Evolutionary conservation across 1,139 yeast genomes (phyloP).

Genomic region (Suhomyces atakaporum): DNA sequence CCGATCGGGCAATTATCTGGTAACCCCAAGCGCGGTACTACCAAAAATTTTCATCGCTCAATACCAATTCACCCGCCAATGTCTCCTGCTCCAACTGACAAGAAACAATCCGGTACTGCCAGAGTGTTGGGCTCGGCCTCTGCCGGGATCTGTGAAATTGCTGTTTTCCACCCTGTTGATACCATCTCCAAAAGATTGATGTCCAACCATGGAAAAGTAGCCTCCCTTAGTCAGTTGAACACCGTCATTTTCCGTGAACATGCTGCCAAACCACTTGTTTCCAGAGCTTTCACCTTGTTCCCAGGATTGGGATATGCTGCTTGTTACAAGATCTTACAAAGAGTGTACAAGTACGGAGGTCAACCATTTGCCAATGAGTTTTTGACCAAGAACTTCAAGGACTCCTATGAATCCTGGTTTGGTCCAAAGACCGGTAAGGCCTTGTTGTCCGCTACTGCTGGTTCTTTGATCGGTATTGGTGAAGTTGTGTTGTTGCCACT

Average conservation of each 20-base stretch:
- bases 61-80: constrained; percentile 22
- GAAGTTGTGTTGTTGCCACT: constrained; percentile 93
- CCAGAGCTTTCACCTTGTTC: constrained; percentile 79
- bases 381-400: constrained; percentile 72
- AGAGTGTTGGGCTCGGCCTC: constrained; percentile 95
- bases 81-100: constrained; percentile 63
- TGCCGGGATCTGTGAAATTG: constrained; percentile 96
- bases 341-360: constrained; percentile 98
- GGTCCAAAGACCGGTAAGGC: constrained; percentile 98
- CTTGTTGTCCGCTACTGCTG: constrained; percentile 93
- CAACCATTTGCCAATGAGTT: constrained; percentile 98
- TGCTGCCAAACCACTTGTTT: constrained; percentile 68
- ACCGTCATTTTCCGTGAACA: constrained; percentile 82
- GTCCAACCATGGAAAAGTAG: constrained; percentile 84
- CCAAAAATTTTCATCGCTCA: constrained; percentile 14
- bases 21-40: constrained; percentile 20
- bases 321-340: constrained; percentile 90
- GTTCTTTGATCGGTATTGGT: constrained; percentile 95
- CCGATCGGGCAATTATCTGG: constrained; percentile 9
- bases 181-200: constrained; percentile 96
- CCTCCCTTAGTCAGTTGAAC: constrained; percentile 68
- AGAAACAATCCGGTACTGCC: constrained; percentile 87
- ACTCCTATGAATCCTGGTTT: constrained; percentile 68
- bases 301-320: constrained; percentile 99
- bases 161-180: constrained; percentile 98